Base-by-base conservation (phyloP, 768 basidiomycete genomes). In the Russula sp. region DNA sequence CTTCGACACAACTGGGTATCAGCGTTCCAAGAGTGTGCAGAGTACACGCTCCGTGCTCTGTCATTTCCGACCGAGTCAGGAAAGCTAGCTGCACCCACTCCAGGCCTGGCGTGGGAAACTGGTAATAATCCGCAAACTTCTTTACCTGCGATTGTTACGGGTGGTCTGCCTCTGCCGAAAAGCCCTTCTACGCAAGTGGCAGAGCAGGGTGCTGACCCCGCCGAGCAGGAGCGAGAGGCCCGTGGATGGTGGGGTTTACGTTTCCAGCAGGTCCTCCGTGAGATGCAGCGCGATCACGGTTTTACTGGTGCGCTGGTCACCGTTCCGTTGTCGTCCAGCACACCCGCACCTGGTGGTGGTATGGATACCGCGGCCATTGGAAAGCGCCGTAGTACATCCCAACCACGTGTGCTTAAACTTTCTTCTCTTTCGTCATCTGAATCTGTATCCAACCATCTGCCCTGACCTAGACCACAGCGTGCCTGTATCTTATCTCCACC, bases 191-290 rank as follows among this genome's bases (percentile, higher is more conserved):
- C 84, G 58, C 85, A 85, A 67, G 68, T 86, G 11, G 72, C 74
- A 5, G 78, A 74, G 14, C 44, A 71, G 26, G 67, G 61, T 30
- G 67, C 61, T 13, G 72, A 75, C 63, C 63, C 72, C 9, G 69
- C 73, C 13, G 75, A 78, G 46, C 76, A 77, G 56, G 89, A 90
- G 67, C 72, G 85, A 28, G 86, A 89, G 70, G 86, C 89, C 66
- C 78, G 89, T 0, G 85, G 82, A 5, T 90, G 87, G 87, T 91
- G 90, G 89, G 78, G 83, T 14, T 68, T 84, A 48, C 75, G 86
- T 51, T 88, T 89, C 67, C 83, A 84, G 68, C 81, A 86, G 66
- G 82, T 88, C 14, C 73, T 86, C 63, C 72, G 75, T 13, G 88
- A 89, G 71, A 71, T 86, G 68, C 81, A 81, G 62, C 65, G 69